Evolutionary conservation across 140 eudicot genomes (phyloP).

Genomic region (Bidens hawaiensis): DNA sequence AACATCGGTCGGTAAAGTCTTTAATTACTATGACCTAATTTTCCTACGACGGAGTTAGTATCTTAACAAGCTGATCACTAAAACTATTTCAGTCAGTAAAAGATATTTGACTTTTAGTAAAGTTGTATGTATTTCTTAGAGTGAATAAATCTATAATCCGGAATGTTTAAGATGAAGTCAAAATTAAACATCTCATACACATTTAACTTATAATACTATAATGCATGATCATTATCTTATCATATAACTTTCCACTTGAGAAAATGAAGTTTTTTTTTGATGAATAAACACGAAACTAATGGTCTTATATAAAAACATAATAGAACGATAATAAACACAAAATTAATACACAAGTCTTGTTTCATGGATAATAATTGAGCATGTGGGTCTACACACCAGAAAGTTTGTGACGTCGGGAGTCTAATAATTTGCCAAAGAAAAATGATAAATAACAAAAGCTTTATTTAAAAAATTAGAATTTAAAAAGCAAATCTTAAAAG

Average conservation of each 20-base stretch:
- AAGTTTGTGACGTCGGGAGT: constrained; percentile 23
- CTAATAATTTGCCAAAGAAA: constrained; percentile 24
- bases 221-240: no score
- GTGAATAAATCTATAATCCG: no score
- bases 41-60: no score
- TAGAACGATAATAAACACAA: neutral
- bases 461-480: constrained; percentile 4
- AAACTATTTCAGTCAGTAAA: no score
- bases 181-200: no score
- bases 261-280: neutral
- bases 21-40: no score
- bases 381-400: constrained; percentile 21
- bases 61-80: no score
- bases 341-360: neutral
- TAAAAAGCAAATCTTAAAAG: constrained; percentile 27
- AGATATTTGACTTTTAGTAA: no score
- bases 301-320: neutral
- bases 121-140: no score
- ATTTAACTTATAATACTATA: no score
- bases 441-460: neutral
- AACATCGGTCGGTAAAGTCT: no score
- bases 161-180: no score
- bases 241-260: neutral
- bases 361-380: constrained; percentile 21
- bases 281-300: neutral